Evolutionary conservation across 2,329 filamentous ascomycete genomes (phyloP).

Genomic region (Trichophyton simii): DNA sequence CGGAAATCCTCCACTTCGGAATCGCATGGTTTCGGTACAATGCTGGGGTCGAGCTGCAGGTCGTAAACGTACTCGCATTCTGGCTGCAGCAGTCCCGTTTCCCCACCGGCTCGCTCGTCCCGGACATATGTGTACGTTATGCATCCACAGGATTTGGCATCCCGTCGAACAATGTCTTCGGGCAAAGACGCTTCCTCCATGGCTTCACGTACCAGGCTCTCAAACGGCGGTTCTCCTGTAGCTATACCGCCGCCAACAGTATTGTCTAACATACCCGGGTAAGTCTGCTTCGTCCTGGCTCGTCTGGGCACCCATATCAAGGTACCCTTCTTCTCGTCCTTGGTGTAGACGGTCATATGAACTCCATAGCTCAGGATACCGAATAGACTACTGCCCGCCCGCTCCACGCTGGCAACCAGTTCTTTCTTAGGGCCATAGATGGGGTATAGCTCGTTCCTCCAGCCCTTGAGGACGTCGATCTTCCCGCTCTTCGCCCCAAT

Average conservation of each 20-base stretch:
- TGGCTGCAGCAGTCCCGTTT: constrained; percentile 71
- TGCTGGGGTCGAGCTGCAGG: constrained; percentile 56
- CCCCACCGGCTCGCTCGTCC: constrained; percentile 62
- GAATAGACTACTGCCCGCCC: constrained; percentile 60
- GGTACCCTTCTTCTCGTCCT: constrained; percentile 43
- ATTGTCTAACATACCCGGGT: constrained; percentile 86
- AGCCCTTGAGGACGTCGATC: constrained; percentile 64
- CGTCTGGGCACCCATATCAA: constrained; percentile 77
- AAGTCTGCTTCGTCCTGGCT: constrained; percentile 68
- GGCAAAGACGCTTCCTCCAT: constrained; percentile 79
- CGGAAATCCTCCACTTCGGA: constrained; percentile 79
- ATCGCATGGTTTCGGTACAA: constrained; percentile 66
- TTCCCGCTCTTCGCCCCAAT: constrained; percentile 58
- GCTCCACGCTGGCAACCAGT: constrained; percentile 60
- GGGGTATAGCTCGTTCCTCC: constrained; percentile 70
- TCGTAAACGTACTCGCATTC: constrained; percentile 91
- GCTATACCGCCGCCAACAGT: constrained; percentile 79
- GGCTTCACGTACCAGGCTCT: constrained; percentile 72
- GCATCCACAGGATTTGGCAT: constrained; percentile 50
- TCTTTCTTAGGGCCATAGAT: constrained; percentile 52
- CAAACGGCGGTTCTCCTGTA: constrained; percentile 66
- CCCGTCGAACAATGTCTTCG: constrained; percentile 51
- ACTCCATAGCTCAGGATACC: constrained; percentile 68
- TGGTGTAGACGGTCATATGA: constrained; percentile 65
- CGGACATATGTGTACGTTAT: constrained; percentile 80